Conservation (phyloP, 176 grass and related monocot genomes). For the Poa pratensis region DNA sequence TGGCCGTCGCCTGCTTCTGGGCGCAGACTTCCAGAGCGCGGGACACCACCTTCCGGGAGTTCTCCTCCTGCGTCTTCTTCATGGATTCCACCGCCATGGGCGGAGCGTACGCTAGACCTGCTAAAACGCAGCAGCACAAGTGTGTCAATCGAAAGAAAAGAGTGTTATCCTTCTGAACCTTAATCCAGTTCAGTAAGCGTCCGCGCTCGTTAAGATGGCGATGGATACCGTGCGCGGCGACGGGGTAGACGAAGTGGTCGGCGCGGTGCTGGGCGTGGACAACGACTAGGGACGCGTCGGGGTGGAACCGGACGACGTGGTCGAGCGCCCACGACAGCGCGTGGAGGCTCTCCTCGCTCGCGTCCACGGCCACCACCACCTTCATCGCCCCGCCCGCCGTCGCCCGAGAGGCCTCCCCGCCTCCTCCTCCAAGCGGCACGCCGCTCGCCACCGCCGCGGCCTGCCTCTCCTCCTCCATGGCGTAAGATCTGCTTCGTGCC, state of each 20-base stretch:
- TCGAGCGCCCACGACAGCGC: conserved; percentile 81
- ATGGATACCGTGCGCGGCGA: conserved; percentile 57
- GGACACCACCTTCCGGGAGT: conserved; percentile 46
- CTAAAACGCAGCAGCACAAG: not conserved
- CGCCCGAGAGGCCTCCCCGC: not conserved
- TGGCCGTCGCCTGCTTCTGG: conserved; percentile 50
- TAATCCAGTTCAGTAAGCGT: too few relatives aligned
- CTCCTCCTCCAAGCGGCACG: not conserved
- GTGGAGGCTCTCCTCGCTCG: conserved; percentile 76
- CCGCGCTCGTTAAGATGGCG: too few relatives aligned
- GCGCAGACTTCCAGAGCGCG: conserved; percentile 59
- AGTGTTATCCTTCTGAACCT: not conserved
- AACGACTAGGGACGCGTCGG: conserved; percentile 54
- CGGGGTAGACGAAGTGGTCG: conserved; percentile 67
- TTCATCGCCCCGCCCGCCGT: conserved; percentile 44
- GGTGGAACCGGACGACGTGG: conserved; percentile 42
- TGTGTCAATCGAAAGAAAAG: not conserved
- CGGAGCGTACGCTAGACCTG: conserved; percentile 49
- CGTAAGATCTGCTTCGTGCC: not conserved
- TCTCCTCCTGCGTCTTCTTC: conserved; percentile 64
- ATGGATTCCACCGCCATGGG: conserved; percentile 49
- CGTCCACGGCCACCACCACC: conserved; percentile 73
- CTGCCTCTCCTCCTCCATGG: conserved; percentile 36
- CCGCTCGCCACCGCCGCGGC: not conserved
- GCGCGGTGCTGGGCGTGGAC: conserved; percentile 63